Evolutionary conservation across 495 filamentous ascomycete genomes (phyloP).

Genomic region (Schizothecium vesticola): DNA sequence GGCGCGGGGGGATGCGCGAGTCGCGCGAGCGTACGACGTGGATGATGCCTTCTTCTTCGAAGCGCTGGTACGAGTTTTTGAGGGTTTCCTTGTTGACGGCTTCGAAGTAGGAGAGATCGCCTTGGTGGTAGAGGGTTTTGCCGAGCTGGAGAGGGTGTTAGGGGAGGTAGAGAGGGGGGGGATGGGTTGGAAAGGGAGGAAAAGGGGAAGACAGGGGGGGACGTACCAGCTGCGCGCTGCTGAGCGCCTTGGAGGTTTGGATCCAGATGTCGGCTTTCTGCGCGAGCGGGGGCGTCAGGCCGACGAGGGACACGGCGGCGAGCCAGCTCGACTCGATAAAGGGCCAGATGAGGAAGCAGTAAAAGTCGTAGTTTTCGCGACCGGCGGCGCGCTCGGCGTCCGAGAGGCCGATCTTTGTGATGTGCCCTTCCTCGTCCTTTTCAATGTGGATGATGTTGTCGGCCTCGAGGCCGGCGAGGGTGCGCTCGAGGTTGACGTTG

Average conservation of each 20-base stretch:
- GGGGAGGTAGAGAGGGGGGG: slow-evolving; percentile 1
- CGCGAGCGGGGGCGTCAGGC: slow-evolving; percentile 67
- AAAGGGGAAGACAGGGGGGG: no score
- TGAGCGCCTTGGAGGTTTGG: slow-evolving; percentile 68
- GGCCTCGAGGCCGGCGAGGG: slow-evolving; percentile 66
- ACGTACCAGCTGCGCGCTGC: slow-evolving; percentile 74
- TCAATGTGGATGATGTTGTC: slow-evolving; percentile 75
- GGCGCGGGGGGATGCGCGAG: slow-evolving; percentile 47
- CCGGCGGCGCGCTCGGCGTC: slow-evolving; percentile 69
- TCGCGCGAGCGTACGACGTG: slow-evolving; percentile 62
- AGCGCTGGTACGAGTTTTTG: slow-evolving; percentile 83
- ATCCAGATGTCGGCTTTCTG: slow-evolving; percentile 67
- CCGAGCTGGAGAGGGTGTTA: slow-evolving; percentile 57
- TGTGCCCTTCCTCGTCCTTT: slow-evolving; percentile 48
- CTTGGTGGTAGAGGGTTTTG: slow-evolving; percentile 96
- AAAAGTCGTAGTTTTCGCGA: slow-evolving; percentile 94
- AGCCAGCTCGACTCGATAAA: slow-evolving; percentile 94
- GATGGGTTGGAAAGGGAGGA: background rate
- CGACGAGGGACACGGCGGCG: slow-evolving; percentile 77
- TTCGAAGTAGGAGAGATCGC: slow-evolving; percentile 93
- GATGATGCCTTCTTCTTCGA: slow-evolving; percentile 87
- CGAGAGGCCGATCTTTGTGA: slow-evolving; percentile 66
- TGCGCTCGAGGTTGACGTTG: slow-evolving; percentile 69
- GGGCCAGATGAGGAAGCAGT: slow-evolving; percentile 97
- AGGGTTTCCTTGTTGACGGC: slow-evolving; percentile 97